These are phyloP conservation scores for Choiromyces venosus DNA, from an alignment of 495 filamentous ascomycete species.

Conservation along the genomic window DNA sequence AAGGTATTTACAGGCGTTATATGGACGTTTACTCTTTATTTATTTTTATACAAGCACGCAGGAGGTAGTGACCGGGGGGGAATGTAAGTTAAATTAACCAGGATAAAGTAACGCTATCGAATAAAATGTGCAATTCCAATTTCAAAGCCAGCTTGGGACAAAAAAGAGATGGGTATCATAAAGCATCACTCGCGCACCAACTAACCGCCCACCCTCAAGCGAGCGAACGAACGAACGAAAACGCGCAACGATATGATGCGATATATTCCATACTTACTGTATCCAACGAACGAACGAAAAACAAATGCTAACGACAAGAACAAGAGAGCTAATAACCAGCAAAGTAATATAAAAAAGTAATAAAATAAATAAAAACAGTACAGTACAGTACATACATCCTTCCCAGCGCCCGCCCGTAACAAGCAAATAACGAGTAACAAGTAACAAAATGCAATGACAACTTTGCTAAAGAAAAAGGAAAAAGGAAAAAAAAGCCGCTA, in stretches of 20 bases:
- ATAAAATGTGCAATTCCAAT: conserved; percentile 14
- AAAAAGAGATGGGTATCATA: not conserved
- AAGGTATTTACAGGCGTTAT: too few species aligned
- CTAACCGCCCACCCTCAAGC: too few species aligned
- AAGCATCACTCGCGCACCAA: not conserved
- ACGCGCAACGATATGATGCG: not conserved
- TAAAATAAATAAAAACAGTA: not conserved
- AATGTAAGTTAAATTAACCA: conserved; percentile 7
- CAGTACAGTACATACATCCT: not conserved
- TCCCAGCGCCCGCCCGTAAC: not conserved
- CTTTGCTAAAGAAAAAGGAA: not conserved
- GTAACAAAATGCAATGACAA: not conserved
- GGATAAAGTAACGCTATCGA: conserved; percentile 20
- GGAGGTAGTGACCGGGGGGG: not conserved
- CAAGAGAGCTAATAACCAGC: not conserved
- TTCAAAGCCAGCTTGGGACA: conserved; percentile 4
- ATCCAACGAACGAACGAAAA: not conserved
- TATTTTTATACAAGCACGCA: too few species aligned
- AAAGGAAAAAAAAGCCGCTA: too few species aligned
- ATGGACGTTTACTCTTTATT: conserved; percentile 7
- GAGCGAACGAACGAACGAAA: too few species aligned
- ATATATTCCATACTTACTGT: not conserved
- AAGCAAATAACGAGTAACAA: not conserved
- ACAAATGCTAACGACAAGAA: not conserved
- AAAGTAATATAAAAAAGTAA: not conserved